Evolutionary conservation across 202 grass and related monocot species (phyloP).

Genomic region (Eragrostis tef): DNA sequence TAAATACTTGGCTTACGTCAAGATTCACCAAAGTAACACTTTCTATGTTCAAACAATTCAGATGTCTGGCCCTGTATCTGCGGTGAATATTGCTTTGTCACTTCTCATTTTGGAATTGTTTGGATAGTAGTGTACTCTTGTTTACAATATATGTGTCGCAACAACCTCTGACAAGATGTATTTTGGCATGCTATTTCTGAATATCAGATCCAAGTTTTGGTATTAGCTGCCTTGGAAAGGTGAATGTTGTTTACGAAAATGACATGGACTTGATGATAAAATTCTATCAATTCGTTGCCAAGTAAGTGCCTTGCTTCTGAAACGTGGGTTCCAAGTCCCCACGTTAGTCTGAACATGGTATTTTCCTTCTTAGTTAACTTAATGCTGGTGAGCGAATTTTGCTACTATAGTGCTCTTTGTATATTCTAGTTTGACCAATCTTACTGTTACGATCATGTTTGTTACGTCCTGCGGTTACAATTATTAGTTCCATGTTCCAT

Average conservation of each 20-base stretch:
- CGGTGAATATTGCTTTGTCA: conserved; percentile 1
- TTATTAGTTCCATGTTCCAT: background rate
- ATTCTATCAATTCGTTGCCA: conserved; percentile 85
- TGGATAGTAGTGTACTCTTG: background rate
- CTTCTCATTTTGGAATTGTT: background rate
- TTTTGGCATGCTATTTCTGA: conserved; percentile 44
- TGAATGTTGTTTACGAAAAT: conserved; percentile 67
- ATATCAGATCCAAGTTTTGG: conserved; percentile 82
- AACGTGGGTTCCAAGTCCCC: too few species aligned
- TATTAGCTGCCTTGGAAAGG: conserved; percentile 79
- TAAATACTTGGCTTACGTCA: background rate
- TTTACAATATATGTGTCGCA: background rate
- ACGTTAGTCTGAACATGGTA: background rate
- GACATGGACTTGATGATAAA: conserved; percentile 88
- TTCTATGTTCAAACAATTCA: background rate
- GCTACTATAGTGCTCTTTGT: background rate
- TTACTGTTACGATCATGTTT: background rate
- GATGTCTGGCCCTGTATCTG: background rate
- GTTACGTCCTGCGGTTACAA: background rate
- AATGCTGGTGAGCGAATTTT: background rate
- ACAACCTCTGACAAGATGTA: background rate
- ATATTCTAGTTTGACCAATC: background rate
- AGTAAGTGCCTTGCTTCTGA: conserved; percentile 53
- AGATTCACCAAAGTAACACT: background rate
- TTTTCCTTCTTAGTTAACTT: background rate